Evolutionary conservation across 139 green algal species (phyloP).

Genomic region (Astrephomene gubernaculifera): DNA sequence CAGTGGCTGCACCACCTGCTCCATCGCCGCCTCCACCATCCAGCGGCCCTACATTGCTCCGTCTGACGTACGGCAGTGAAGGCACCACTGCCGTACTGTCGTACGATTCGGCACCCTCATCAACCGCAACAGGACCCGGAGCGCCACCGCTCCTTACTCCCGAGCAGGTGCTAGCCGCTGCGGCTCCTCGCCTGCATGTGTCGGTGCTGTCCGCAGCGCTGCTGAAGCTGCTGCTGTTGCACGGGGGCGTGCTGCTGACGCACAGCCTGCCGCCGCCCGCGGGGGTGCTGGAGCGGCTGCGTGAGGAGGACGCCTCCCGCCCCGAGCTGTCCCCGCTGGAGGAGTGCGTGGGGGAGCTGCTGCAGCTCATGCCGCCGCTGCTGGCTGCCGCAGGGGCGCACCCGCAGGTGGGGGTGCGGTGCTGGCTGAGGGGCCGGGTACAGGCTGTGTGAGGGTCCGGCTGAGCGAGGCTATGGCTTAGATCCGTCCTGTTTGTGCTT

Average conservation of each 20-base stretch:
- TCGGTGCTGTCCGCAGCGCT: constrained; percentile 25
- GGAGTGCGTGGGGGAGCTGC: constrained; percentile 7
- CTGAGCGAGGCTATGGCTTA: too few species aligned
- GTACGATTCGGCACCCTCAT: too few species aligned
- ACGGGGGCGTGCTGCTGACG: constrained; percentile 40
- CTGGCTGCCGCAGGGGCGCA: constrained; percentile 7
- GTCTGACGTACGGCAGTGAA: constrained; percentile 3
- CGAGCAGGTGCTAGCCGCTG: constrained; percentile 2
- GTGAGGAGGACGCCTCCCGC: neutral
- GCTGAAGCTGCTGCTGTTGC: constrained; percentile 44
- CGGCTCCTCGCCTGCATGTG: constrained; percentile 16
- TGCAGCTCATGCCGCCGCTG: constrained; percentile 26
- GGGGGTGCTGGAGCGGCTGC: constrained; percentile 12
- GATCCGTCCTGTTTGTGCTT: too few species aligned
- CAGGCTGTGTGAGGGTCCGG: too few species aligned
- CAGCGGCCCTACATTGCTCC: neutral
- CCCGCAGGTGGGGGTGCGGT: neutral
- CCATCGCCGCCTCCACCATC: too few species aligned
- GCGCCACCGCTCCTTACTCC: neutral
- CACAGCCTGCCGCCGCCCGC: constrained; percentile 29
- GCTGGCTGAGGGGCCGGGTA: too few species aligned
- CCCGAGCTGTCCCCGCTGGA: constrained; percentile 34
- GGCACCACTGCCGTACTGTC: too few species aligned
- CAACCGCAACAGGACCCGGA: too few species aligned
- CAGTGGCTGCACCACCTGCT: too few species aligned